phyloP scores from a whole-genome alignment of 441 rosid species.

The Pelargonium australe region DNA sequence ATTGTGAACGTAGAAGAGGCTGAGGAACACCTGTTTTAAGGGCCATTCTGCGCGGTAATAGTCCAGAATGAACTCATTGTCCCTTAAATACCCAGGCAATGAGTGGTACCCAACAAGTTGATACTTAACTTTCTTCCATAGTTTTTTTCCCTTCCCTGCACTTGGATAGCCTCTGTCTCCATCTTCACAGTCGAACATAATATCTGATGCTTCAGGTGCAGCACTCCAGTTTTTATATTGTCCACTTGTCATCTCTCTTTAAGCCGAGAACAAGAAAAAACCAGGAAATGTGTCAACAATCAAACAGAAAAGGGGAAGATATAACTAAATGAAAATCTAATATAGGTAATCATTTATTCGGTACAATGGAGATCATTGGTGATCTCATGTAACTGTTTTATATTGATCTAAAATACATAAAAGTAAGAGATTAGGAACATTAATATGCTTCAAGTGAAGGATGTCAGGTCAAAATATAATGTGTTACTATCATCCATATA shows the following conservation, averaged over 20 bases:
- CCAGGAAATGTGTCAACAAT: background rate
- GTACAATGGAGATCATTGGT: background rate
- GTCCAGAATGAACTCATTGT: slow-evolving; percentile 41
- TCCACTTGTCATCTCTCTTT: slow-evolving; percentile 14
- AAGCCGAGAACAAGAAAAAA: background rate
- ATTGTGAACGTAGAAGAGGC: slow-evolving; percentile 41
- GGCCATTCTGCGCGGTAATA: slow-evolving; percentile 50
- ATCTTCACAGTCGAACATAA: slow-evolving; percentile 17
- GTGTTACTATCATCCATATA: background rate
- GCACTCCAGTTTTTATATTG: slow-evolving; percentile 1
- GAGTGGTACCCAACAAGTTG: slow-evolving; percentile 41
- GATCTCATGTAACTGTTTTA: background rate
- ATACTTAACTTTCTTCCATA: slow-evolving; percentile 40
- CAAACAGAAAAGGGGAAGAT: background rate
- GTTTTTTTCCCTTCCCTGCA: slow-evolving; percentile 28
- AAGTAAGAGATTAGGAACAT: background rate
- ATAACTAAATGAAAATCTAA: background rate
- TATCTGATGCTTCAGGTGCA: slow-evolving; percentile 13
- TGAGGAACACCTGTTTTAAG: slow-evolving; percentile 42
- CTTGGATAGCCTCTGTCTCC: slow-evolving; percentile 11
- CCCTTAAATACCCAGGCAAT: slow-evolving; percentile 39
- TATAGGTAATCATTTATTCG: background rate
- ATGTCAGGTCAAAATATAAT: background rate
- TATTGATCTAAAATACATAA: background rate
- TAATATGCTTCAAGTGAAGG: background rate